These are phyloP conservation scores for Rhodofomes roseus DNA, from an alignment of 1,284 basidiomycete genomes.

Conservation along the genomic window DNA sequence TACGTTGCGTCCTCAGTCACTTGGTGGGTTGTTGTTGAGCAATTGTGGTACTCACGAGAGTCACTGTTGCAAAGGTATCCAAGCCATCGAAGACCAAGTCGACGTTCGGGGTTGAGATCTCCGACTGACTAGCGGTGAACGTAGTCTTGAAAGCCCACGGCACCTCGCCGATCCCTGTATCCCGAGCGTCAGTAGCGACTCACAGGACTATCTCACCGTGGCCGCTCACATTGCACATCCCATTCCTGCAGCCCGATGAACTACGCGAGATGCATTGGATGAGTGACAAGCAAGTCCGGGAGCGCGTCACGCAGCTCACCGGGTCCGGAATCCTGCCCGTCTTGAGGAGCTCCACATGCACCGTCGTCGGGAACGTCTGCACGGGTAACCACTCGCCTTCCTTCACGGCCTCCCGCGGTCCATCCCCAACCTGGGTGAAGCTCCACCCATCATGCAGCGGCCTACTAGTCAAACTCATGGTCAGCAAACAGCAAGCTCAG, in stretches of 20 bases:
- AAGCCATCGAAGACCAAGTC: conserved; percentile 87
- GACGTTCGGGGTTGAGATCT: conserved; percentile 44
- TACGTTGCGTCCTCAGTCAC: conserved; percentile 26
- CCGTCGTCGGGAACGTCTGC: conserved; percentile 72
- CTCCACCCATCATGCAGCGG: conserved; percentile 47
- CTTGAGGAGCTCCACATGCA: conserved; percentile 81
- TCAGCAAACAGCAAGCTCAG: not conserved
- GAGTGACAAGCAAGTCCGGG: not conserved
- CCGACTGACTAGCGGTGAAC: conserved; percentile 50
- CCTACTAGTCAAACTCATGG: conserved; percentile 14
- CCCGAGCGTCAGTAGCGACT: not conserved
- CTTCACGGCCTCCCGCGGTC: conserved; percentile 41
- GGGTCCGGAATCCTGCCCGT: conserved; percentile 76
- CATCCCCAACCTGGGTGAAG: conserved; percentile 67
- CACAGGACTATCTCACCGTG: too few species aligned
- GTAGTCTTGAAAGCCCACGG: conserved; percentile 81
- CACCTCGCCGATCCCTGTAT: conserved; percentile 79
- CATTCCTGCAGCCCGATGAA: conserved; percentile 78
- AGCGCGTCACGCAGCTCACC: conserved; percentile 35
- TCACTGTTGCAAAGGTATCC: conserved; percentile 78
- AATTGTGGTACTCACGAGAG: conserved; percentile 51
- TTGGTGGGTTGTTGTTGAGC: too few species aligned
- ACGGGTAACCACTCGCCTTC: conserved; percentile 65
- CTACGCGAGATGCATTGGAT: conserved; percentile 28
- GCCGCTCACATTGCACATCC: conserved; percentile 71